Evolutionary conservation across 2,329 filamentous ascomycete genomes (phyloP), one percentile per base, ranked within the genome.

Genomic region (Trichophyton equinum): DNA sequence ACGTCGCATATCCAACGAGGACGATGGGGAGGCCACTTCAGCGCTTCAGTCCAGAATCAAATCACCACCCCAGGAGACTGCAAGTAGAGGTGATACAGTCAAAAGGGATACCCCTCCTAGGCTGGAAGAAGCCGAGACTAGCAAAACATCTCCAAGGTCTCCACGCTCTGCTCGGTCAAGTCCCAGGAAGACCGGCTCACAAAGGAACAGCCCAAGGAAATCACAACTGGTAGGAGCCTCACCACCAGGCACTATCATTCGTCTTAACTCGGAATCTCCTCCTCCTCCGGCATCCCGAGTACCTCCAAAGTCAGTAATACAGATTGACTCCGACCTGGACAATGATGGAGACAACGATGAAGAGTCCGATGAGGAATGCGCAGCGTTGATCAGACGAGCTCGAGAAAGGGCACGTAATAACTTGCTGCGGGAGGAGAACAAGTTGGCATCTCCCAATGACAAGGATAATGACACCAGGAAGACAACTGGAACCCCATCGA

Each of bases 291-390:
- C 56, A 15, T 20, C 36, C 11, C 40, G 36, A 3, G 40, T 42
- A 2, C 40, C 56, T 13, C 36, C 36, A 58, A 15, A 36, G 11
- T 11, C 42, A 6, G 15, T 30, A 2, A 4, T 47, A 25, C 18
- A 49, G 20, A 22, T 30, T 7, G 51, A 55, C n/a, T n/a, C 51
- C 4, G 51, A 55, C 6, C 38, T 15, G 9, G 57, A 59, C 11
- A 49, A 59, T 36, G 58, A 60, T 40, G 58, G 40, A 33, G 58
- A 60, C 9, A 46, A 61, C 15, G 58, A 58, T 44, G 22, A 46
- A 13, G 66, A 67, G 25, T 74, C 74, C 8, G 76, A 77, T 57
- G 73, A 76, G 38, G 77, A 78, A 60, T 70, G 77, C 20, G 71
- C 73, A 18, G 75, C 75, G 55, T 66, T 78, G 27, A 71, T 72